Percentiles rank a stretch among this genome's conserved stretches.
These are phyloP conservation scores for Calonectria pseudoturangicola DNA, from an alignment of 2,329 filamentous ascomycete species.

Conservation along the genomic window DNA sequence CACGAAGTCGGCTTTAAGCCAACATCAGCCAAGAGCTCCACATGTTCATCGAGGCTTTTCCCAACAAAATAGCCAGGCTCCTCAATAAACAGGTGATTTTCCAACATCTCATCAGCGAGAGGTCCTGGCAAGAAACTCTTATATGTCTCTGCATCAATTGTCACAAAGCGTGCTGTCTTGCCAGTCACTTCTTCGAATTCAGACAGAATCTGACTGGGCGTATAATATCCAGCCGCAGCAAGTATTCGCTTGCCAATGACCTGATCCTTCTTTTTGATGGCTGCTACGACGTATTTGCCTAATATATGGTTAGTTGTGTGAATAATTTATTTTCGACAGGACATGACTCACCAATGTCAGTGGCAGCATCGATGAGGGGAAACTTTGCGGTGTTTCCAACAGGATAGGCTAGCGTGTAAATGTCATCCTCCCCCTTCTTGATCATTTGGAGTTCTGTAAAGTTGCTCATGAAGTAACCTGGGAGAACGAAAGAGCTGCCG, in stretches of 20 bases:
- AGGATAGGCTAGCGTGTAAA: background rate
- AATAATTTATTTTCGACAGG: too few relatives aligned
- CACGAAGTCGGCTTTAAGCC: background rate
- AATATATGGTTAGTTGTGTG: background rate
- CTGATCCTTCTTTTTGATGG: background rate
- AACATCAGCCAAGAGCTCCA: background rate
- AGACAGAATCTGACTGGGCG: background rate
- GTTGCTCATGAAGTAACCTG: slow-evolving; percentile 5
- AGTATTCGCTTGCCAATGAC: background rate
- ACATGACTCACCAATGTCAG: background rate
- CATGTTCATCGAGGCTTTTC: background rate
- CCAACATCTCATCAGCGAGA: slow-evolving; percentile 1
- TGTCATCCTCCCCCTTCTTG: slow-evolving; percentile 6
- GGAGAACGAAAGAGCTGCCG: slow-evolving; percentile 11
- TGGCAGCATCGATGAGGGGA: background rate
- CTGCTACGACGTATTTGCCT: background rate
- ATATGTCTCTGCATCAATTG: background rate
- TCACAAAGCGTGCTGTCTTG: background rate
- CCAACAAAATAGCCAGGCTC: slow-evolving; percentile 2
- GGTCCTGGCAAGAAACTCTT: slow-evolving; percentile 5
- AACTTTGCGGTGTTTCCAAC: background rate
- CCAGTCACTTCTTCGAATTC: background rate
- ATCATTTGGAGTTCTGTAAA: slow-evolving; percentile 10
- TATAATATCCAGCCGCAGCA: slow-evolving; percentile 11
- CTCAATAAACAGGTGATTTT: slow-evolving; percentile 6